Evolutionary conservation across 805 yeast species (phyloP), one percentile per base, ranked within the genome.

Genomic region (Hanseniaspora osmophila): DNA sequence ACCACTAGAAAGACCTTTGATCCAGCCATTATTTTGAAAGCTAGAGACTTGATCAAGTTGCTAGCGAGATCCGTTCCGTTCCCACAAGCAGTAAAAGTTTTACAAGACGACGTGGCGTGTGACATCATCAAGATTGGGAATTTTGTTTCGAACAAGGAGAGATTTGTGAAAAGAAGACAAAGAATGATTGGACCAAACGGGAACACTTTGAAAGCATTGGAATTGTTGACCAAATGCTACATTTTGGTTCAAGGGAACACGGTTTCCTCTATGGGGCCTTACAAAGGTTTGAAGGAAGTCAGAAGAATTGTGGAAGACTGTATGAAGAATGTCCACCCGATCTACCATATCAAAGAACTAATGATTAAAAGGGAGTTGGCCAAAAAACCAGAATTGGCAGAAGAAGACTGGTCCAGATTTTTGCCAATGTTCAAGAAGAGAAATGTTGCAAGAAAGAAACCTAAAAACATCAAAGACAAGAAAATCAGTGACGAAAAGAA

Each of bases 321-420:
- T 65, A 92, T 92, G 98, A 78, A 74, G 59, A 92, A 92, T 56
- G 73, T 92, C 12, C 98, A 92, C 62, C 98, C 98, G n/a, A 90
- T 92, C 49, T 92, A 92, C 65, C 90, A 92, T 62, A 90, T 92
- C 59, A 92, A 92, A 63, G 98, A 92, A 63, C 71, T 92, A 50
- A 92, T 92, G 98, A 90, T 92, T 61, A 90, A 88, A 66, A 82
- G 92, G 63, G 98, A 92, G 65, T 71, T 92, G 51, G 85, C 94
- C 30, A 84, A 87, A 67, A 86, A 84, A 58, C 98, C 98, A 10
- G 97, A 92, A 56, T 72, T 92, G 52, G 96, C 95, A 30, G 71
- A 84, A 45, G 97, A 92, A 65, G 96, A 87, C 65, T 92, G 98
- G 98, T 78, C 87, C 22, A 75, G 98, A 64, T 92, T 90, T 63